Evolutionary conservation across 176 grass and related monocot species (phyloP).

Genomic region (Juncus effusus): DNA sequence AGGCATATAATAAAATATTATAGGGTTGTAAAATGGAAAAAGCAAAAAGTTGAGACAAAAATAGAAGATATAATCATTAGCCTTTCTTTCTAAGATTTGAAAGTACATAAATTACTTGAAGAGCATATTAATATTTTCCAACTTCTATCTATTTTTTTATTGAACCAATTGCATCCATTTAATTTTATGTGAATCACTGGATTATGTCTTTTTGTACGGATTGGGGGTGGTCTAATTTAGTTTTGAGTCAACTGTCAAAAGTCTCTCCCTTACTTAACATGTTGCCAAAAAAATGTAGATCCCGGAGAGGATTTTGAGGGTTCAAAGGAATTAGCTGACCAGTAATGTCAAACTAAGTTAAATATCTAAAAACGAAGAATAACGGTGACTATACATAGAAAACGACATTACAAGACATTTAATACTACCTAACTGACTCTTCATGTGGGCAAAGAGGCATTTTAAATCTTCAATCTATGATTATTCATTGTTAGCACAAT

Average conservation of each 20-base stretch:
- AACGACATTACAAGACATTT: conserved; percentile 17
- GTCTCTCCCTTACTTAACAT: conserved; percentile 39
- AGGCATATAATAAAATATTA: neutral
- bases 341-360: too few relatives aligned
- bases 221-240: neutral
- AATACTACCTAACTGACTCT: conserved; percentile 7
- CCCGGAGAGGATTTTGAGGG: conserved; percentile 32
- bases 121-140: neutral
- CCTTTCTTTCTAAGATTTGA: neutral
- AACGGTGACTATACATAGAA: neutral
- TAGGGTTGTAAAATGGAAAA: too few relatives aligned
- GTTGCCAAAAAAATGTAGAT: conserved; percentile 29
- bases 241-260: neutral
- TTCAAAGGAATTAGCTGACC: neutral
- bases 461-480: too few relatives aligned
- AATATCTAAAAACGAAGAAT: neutral
- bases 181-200: too few relatives aligned
- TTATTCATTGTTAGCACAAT: too few relatives aligned
- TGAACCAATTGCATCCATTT: too few relatives aligned
- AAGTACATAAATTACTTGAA: neutral
- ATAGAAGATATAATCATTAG: too few relatives aligned
- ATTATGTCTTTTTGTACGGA: too few relatives aligned
- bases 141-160: too few relatives aligned
- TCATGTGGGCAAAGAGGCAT: too few relatives aligned
- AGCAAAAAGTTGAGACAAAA: too few relatives aligned